Percentiles rank a stretch among this genome's conserved stretches.
Evolutionary conservation across 163 green algal genomes (phyloP).

Genomic region (Chlamydomonas reinhardtii): DNA sequence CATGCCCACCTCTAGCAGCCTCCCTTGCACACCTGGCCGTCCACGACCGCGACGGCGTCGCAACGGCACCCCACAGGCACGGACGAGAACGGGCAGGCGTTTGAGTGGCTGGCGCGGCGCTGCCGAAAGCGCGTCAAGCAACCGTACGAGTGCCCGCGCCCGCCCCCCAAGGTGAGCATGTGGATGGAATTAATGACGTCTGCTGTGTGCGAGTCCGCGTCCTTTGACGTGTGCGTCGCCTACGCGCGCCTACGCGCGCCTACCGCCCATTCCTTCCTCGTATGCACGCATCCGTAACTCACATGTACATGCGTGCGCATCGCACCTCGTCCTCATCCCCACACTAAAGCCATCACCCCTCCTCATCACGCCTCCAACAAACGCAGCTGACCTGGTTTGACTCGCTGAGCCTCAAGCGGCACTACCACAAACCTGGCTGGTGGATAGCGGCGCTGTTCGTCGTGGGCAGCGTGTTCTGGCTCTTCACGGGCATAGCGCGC

Average conservation of each 20-base stretch:
- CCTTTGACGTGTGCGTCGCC: too few species aligned
- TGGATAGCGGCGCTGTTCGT: background rate
- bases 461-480: background rate
- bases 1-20: too few species aligned
- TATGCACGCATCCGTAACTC: too few species aligned
- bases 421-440: conserved; percentile 1
- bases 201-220: too few species aligned
- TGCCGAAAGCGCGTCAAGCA: conserved; percentile 2
- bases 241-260: too few species aligned
- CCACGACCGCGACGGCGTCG: too few species aligned
- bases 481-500: conserved; percentile 12
- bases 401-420: background rate
- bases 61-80: background rate
- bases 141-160: background rate
- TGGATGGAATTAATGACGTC: too few species aligned
- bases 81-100: background rate
- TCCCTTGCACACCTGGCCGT: too few species aligned
- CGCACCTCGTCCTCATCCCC: too few species aligned
- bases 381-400: background rate
- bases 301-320: too few species aligned
- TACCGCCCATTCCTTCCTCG: too few species aligned
- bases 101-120: background rate
- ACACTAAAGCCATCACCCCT: too few species aligned
- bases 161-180: background rate
- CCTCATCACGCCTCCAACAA: background rate